Evolutionary conservation across 1,284 basidiomycete genomes (phyloP), one percentile per base, ranked within the genome.

Genomic region (Anthracocystis walkeri): DNA sequence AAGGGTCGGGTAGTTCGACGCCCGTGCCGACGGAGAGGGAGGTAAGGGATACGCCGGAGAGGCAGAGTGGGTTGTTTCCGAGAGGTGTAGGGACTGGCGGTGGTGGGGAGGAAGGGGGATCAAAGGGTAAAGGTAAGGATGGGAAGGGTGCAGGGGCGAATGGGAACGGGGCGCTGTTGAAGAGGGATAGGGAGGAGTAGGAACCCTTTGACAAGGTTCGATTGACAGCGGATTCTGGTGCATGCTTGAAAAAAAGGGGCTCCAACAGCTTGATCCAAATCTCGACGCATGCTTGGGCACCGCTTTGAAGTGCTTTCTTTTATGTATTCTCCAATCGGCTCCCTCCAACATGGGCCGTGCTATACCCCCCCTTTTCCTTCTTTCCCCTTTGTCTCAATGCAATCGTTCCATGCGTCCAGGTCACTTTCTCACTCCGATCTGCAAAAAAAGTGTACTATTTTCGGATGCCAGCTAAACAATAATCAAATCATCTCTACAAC

Each of bases 51-150:
- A 57, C 56, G 42, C 63, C 72, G 7, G 64, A 68, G 14, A 58
- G 78, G n/a, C 74, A 80, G 59, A 75, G 70, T 38, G 78, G 78
- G 4, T 38, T 80, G 38, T 65, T 65, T 52, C 74, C 78, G 11
- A 58, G 78, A 12, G 78, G 78, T 29, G 78, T 80, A 3, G 78
- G 78, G 7, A 80, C 78, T n/a, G 35, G n/a, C 7, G 55, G 58
- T 4, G 52, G 55, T 23, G 40, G 14, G 14, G 48, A 21, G 8
- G 64, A 58, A 21, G 56, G 41, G 20, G 45, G 18, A 2, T 29
- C 25, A 4, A 29, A 54, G 1, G 41, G 33, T 10, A 57, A 57
- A 45, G 35, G 11, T 14, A 38, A 38, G 35, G 35, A 16, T 38
- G 16, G 16, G 14, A 14, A 38, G 14, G 35, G 35, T 16, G 35